These are phyloP conservation scores for Torulaspora indica DNA, from an alignment of 805 yeast genomes.

Conservation along the genomic window DNA sequence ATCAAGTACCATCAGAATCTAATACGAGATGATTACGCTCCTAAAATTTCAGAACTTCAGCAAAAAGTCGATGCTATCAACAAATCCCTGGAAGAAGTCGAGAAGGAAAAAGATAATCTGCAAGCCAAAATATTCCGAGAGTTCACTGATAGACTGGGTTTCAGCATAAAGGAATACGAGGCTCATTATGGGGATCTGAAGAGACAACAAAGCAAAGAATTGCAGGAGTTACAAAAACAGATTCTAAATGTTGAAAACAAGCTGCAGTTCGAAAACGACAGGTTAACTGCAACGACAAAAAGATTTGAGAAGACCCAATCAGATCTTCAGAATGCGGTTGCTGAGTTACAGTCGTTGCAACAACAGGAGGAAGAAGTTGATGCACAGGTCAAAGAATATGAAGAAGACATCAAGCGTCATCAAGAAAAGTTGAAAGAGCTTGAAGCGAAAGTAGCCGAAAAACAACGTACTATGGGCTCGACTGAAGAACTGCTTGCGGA, in stretches of 20 bases:
- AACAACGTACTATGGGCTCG: constrained; percentile 35
- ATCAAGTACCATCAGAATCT: constrained; percentile 44
- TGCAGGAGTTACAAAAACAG: constrained; percentile 57
- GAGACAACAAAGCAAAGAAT: constrained; percentile 55
- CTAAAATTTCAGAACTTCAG: constrained; percentile 25
- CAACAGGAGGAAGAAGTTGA: constrained; percentile 34
- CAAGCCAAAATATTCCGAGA: constrained; percentile 45
- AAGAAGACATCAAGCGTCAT: constrained; percentile 40
- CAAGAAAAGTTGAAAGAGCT: constrained; percentile 36
- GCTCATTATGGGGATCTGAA: constrained; percentile 54
- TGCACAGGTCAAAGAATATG: constrained; percentile 37
- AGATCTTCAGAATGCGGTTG: constrained; percentile 39
- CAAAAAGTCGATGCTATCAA: constrained; percentile 23
- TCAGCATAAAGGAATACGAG: constrained; percentile 67
- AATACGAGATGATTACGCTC: constrained; percentile 29
- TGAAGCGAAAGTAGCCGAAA: constrained; percentile 33
- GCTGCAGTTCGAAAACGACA: constrained; percentile 58
- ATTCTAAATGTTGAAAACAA: constrained; percentile 57
- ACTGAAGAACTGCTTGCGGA: constrained; percentile 51
- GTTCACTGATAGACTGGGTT: constrained; percentile 54
- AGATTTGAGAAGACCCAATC: constrained; percentile 39
- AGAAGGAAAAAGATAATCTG: constrained; percentile 33
- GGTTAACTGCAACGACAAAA: constrained; percentile 51
- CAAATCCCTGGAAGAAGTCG: constrained; percentile 28
- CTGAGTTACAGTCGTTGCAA: constrained; percentile 33